Evolutionary conservation across 2,329 filamentous ascomycete genomes (phyloP), one percentile per base, ranked within the genome.

Genomic region (Apiospora pterosperma): DNA sequence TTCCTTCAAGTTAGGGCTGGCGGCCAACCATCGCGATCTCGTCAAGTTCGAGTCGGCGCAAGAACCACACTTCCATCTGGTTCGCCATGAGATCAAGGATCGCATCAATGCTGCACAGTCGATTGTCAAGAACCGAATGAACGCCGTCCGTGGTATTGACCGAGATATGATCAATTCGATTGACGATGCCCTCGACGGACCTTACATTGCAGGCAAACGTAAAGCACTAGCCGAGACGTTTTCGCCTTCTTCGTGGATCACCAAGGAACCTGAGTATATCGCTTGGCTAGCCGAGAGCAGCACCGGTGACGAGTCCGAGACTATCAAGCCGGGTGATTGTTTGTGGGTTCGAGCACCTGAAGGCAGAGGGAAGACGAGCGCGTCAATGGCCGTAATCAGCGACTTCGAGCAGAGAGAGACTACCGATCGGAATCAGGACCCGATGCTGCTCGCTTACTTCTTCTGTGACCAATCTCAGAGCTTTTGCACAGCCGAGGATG

Each of bases 321-420:
- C 60, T 36, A 34, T 36, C 58, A 66, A 59, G 23, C 31, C 64
- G 14, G 72, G 71, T 4, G 76, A 80, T 63, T 79, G 71, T 19
- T 62, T 81, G 1, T 81, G 78, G 76, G 71, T 81, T 16, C 73
- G 77, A 12, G 79, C 78, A 3, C 78, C 75, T 1, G 77, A 81
- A 62, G 79, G 79, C 4, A 73, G 78, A 62, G 79, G 79, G 5
- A 81, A 81, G 65, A 79, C 78, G 0, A 78, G 77, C 34, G 79
- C 78, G 0, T 74, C 77, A 0, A 66, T 81, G 62, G 78, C 79
- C 0, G 77, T 75, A 3, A 65, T 81, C 0, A 70, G 77, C 8
- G 73, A 76, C 48, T 75, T 80, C 10, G 76, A 80, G 28, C 66
- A 70, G 28, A 63, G 62, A 10, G 68, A 68, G 14, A 66, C 67